Base-by-base conservation (phyloP, 352 stramenopile genomes). In the Globisporangium apiculatum region DNA sequence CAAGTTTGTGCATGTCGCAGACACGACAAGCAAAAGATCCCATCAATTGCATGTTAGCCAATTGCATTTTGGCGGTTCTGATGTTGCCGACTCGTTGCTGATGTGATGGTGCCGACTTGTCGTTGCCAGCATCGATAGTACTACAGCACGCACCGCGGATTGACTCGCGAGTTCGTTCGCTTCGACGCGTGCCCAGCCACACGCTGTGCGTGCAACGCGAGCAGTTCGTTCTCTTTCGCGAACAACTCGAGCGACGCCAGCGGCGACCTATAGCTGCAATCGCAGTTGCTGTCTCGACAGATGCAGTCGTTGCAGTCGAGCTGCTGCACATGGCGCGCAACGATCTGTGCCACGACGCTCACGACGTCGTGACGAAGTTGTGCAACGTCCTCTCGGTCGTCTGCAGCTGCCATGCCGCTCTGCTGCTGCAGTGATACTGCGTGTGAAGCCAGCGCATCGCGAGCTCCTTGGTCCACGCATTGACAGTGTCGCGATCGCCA, bases 141-240 rank as follows among this genome's bases (percentile, higher is more conserved):
- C 24, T 31, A 31, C 24, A 31, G 3, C 24, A 31, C 24, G 3
- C 24, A 31, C 24, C 24, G 2, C 24, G 3, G 1, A 31, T 3
- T 31, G 24, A 31, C 41, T 41, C 11, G 9, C 55, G 36, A 46
- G 12, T 17, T 55, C 24, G 10, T 35, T 17, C 15, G 24, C 10
- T 57, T n/a, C 9, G 47, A 31, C 8, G 48, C 11, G 11, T 35
- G 49, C 31, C 12, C 40, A 15, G 18, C 18, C 36, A 54, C n/a
- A 31, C 1, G 1, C 52, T 54, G 55, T 8, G 38, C 41, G 10
- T 74, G 60, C 0, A 72, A 46, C n/a, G 47, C 17, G 10, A 70
- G 52, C n/a, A 72, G 50, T 47, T 72, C 65, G 43, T 57, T 60
- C 58, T 75, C 67, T 45, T 75, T 75, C n/a, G 60, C 43, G 5